Percentiles rank a stretch among this genome's conserved stretches.
Conservation (phyloP, 148 eudicot species). For the Silene uniflora region DNA sequence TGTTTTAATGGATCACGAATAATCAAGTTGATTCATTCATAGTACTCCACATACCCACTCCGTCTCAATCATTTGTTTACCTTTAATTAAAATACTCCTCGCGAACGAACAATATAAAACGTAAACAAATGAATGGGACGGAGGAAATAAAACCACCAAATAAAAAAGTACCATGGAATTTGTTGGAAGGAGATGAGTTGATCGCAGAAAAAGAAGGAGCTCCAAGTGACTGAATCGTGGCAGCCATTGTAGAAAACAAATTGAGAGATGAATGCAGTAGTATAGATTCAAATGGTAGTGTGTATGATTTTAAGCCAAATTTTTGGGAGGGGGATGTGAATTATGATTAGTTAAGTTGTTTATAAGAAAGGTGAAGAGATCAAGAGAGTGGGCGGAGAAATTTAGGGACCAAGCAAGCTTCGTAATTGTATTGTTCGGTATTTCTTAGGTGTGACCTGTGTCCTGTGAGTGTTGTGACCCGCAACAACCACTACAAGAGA, state of each 20-base stretch:
- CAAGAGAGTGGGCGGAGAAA: slow-evolving; percentile 23
- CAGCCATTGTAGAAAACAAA: slow-evolving; percentile 40
- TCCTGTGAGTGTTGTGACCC: no score
- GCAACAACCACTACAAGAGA: no score
- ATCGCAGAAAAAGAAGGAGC: slow-evolving; percentile 45
- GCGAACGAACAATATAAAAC: no score
- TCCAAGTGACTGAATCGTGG: slow-evolving; percentile 45
- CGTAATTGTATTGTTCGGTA: no score
- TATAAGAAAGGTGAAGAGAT: no score
- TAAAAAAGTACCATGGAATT: slow-evolving; percentile 18
- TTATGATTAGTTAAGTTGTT: no score
- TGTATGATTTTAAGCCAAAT: no score
- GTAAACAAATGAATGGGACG: background rate
- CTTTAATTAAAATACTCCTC: no score
- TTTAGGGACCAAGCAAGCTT: slow-evolving; percentile 9
- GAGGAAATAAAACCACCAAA: background rate
- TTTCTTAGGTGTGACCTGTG: no score
- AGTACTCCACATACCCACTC: no score
- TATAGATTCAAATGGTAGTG: no score
- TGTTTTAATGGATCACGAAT: background rate
- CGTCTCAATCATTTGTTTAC: no score
- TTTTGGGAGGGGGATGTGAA: background rate
- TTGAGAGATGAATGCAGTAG: background rate
- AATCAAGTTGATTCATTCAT: background rate
- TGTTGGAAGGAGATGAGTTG: slow-evolving; percentile 32